Evolutionary conservation across 306 rosid species (phyloP).

Genomic region (Dalbergia cultrata): DNA sequence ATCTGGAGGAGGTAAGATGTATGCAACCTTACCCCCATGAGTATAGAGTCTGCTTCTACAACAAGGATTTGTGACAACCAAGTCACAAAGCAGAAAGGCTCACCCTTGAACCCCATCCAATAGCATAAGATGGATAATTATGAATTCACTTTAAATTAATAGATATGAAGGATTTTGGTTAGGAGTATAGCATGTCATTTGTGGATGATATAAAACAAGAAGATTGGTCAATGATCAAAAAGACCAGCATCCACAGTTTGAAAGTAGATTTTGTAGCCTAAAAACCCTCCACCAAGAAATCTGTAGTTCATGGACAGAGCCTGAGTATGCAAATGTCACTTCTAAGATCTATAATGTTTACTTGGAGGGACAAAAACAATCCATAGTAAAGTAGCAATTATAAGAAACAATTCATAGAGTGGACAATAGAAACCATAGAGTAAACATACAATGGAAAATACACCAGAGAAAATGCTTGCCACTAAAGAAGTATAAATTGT

Average conservation of each 20-base stretch:
- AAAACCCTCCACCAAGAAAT: background rate
- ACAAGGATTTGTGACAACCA: too few relatives aligned
- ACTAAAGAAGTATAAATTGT: slow-evolving; percentile 18
- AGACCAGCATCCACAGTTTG: background rate
- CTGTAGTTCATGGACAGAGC: slow-evolving; percentile 7
- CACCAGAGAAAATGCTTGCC: slow-evolving; percentile 8
- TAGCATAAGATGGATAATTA: too few relatives aligned
- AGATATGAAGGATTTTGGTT: too few relatives aligned
- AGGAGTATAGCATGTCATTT: too few relatives aligned
- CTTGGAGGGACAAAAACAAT: background rate
- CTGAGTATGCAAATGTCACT: background rate
- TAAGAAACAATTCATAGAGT: background rate
- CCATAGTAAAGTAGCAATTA: background rate
- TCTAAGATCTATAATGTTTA: background rate
- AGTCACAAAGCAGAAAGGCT: too few relatives aligned
- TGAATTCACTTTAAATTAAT: too few relatives aligned
- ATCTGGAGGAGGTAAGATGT: too few relatives aligned
- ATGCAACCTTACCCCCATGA: too few relatives aligned
- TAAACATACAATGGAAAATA: background rate
- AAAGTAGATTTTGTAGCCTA: background rate
- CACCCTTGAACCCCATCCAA: too few relatives aligned
- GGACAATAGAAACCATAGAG: slow-evolving; percentile 1
- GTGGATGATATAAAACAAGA: too few relatives aligned
- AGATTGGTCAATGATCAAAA: background rate
- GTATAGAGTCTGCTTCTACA: too few relatives aligned